A percentile compares a stretch with the other conserved stretches of the same genome.
phyloP scores from a whole-genome alignment of 2,329 filamentous ascomycete genomes.

The Phoma sp. region DNA sequence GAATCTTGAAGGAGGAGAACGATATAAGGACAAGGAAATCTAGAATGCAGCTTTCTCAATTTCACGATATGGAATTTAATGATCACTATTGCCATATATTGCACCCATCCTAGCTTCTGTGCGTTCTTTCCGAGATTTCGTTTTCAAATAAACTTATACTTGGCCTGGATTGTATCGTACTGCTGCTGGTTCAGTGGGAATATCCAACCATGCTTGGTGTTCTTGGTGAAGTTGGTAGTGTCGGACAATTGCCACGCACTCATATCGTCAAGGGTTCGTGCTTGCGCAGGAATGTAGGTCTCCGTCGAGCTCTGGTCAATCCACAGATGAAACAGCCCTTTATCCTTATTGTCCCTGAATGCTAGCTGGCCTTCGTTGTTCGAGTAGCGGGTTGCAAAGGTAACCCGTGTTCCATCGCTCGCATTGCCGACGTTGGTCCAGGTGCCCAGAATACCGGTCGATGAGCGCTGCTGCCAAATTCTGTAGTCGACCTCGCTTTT shows the following conservation, averaged over 20 bases:
- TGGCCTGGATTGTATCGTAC: neutral
- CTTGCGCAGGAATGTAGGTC: constrained; percentile 14
- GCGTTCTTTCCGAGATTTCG: no score
- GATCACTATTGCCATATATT: no score
- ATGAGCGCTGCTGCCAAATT: constrained; percentile 16
- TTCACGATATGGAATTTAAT: no score
- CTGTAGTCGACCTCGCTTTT: constrained; percentile 15
- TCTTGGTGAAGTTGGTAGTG: constrained; percentile 7
- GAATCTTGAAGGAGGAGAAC: no score
- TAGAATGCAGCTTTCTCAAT: no score
- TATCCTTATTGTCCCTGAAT: constrained; percentile 7
- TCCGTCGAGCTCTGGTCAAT: constrained; percentile 16
- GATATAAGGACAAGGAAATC: no score
- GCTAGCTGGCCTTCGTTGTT: constrained; percentile 15
- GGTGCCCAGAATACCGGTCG: constrained; percentile 2
- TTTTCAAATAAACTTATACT: constrained; percentile 1
- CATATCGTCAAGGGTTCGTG: constrained; percentile 16
- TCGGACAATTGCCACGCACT: constrained; percentile 7
- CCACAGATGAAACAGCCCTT: constrained; percentile 10
- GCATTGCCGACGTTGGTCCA: constrained; percentile 13
- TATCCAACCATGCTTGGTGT: constrained; percentile 12
- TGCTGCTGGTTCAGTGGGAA: constrained; percentile 4
- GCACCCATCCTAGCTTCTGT: no score
- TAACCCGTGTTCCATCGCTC: constrained; percentile 11
- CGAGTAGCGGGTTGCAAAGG: constrained; percentile 8